These are phyloP conservation scores for Pterocarpus macrocarpus DNA, from an alignment of 306 rosid species.

Conservation along the genomic window DNA sequence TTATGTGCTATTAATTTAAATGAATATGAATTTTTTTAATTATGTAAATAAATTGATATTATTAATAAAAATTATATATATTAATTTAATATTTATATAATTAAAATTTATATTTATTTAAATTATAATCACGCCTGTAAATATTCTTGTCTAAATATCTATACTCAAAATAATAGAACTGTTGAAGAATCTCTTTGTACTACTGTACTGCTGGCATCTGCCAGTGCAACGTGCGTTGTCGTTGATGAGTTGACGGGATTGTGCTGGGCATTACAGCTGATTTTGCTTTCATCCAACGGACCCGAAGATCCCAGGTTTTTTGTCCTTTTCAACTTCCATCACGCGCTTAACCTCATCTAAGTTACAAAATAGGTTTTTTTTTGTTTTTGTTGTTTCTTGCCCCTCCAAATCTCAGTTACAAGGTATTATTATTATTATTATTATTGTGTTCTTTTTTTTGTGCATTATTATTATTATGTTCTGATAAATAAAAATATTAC, in stretches of 20 bases:
- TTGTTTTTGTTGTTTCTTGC: no score
- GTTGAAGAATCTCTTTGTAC: neutral
- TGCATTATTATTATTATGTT: no score
- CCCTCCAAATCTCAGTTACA: no score
- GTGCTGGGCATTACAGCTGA: conserved; percentile 4
- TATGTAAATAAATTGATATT: no score
- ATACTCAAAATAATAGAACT: neutral
- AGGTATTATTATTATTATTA: no score
- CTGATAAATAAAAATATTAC: no score
- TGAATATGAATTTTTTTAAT: no score
- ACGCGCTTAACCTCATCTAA: neutral
- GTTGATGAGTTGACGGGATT: conserved; percentile 16
- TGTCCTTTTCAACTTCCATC: neutral
- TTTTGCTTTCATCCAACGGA: conserved; percentile 44
- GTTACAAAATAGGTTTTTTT: no score
- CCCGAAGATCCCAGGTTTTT: conserved; percentile 1
- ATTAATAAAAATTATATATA: neutral
- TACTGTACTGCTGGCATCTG: neutral
- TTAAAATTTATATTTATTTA: neutral
- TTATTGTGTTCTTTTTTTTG: no score
- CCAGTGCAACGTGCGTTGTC: conserved; percentile 10
- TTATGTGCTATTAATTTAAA: no score
- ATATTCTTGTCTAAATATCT: no score
- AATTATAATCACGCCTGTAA: no score
- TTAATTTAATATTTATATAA: neutral